These are phyloP conservation scores for Pachysolen tannophilus DNA, from an alignment of 805 yeast species.

Conservation along the genomic window DNA sequence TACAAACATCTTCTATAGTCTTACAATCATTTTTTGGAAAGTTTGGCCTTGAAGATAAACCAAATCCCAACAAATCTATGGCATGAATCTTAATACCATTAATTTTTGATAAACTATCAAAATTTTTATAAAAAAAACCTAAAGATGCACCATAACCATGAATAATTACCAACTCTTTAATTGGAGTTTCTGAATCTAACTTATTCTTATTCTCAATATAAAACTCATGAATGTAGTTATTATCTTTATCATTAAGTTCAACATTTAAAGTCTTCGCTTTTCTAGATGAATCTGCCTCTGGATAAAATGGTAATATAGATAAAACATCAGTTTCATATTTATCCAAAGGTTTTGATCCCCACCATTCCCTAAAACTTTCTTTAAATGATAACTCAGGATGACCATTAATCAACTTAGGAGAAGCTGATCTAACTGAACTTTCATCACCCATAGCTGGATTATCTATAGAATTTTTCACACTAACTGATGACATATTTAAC, in stretches of 20 bases:
- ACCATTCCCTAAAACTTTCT: conserved; percentile 21
- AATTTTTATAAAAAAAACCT: conserved; percentile 70
- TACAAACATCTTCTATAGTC: conserved; percentile 30
- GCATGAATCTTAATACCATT: conserved; percentile 57
- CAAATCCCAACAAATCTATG: conserved; percentile 66
- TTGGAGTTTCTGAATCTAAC: conserved; percentile 9
- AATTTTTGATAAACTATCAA: conserved; percentile 40
- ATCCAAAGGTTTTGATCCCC: conserved; percentile 14
- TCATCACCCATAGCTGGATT: no score
- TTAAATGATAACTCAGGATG: conserved; percentile 7
- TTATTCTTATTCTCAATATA: conserved; percentile 35
- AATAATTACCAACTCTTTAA: conserved; percentile 53
- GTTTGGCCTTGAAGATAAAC: conserved; percentile 53
- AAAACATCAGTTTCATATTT: conserved; percentile 36
- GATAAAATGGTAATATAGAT: conserved; percentile 50
- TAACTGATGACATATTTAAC: no score
- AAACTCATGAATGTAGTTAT: conserved; percentile 67
- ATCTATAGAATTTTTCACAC: no score
- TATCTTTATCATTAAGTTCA: conserved; percentile 34
- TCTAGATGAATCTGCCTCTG: conserved; percentile 41
- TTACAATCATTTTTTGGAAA: conserved; percentile 19
- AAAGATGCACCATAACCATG: conserved; percentile 95
- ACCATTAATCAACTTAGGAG: neutral
- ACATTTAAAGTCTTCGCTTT: conserved; percentile 42
- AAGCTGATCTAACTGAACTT: no score